Percentiles rank a stretch among this genome's conserved stretches.
Conservation (phyloP, 1,284 basidiomycete genomes). For the Ceraceosorus guamensis region DNA sequence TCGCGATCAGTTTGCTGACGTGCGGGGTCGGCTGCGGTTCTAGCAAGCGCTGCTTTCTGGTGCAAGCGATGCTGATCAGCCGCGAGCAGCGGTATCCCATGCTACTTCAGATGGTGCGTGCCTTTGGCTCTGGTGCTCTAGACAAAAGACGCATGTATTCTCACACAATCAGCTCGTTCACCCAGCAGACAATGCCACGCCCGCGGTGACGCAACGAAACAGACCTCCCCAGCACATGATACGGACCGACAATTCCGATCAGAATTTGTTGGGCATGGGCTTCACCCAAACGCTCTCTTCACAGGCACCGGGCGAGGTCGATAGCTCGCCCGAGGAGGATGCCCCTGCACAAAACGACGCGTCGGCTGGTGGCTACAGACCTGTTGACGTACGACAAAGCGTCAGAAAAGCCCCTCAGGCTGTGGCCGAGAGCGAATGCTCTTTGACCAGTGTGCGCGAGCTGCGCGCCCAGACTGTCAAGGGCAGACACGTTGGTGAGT, state of each 20-base stretch:
- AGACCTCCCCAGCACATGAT: constrained; percentile 76
- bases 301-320: no score
- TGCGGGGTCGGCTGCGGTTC: no score
- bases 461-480: constrained; percentile 62
- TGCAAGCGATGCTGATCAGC: constrained; percentile 6
- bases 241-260: constrained; percentile 74
- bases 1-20: no score
- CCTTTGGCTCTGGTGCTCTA: no score
- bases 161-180: no score
- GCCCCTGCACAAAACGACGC: no score
- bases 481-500: constrained; percentile 54
- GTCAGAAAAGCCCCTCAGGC: background rate
- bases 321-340: no score
- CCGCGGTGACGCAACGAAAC: background rate
- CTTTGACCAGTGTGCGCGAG: constrained; percentile 67
- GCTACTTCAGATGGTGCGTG: background rate
- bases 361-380: background rate
- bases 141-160: no score
- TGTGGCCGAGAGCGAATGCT: constrained; percentile 69
- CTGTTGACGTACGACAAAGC: background rate
- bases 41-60: no score
- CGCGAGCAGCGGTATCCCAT: constrained; percentile 7
- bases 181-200: no score
- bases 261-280: constrained; percentile 75
- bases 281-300: constrained; percentile 1